Conservation (phyloP, 73 alveolate genomes). For the Loxodes magnus region DNA sequence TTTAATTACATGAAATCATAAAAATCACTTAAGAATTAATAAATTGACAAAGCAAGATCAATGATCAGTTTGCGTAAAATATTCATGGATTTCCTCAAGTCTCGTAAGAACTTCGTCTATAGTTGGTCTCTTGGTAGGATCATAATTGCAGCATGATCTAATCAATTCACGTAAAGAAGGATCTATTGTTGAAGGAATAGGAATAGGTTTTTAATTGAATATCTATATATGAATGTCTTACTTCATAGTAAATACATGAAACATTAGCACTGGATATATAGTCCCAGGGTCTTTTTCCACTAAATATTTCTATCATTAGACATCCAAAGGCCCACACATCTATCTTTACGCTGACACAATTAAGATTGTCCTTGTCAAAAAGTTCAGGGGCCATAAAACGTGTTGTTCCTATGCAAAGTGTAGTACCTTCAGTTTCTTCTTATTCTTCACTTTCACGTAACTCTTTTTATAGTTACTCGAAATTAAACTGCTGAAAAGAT, state of each 20-base stretch:
- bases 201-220: constrained; percentile 8
- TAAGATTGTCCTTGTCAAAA: constrained; percentile 49
- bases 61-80: too few relatives aligned
- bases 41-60: too few relatives aligned
- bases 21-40: too few relatives aligned
- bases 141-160: neutral
- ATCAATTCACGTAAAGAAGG: neutral
- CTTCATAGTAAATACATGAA: neutral
- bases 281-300: constrained; percentile 13
- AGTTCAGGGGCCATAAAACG: constrained; percentile 99
- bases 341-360: constrained; percentile 3
- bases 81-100: too few relatives aligned
- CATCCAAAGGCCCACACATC: constrained; percentile 16
- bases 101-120: too few relatives aligned
- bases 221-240: too few relatives aligned
- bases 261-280: constrained; percentile 9
- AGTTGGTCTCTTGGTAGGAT: too few relatives aligned
- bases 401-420: constrained; percentile 95
- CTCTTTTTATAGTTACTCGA: too few relatives aligned
- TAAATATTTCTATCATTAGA: constrained; percentile 3
- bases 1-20: too few relatives aligned
- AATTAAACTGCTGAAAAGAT: too few relatives aligned
- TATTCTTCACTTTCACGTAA: too few relatives aligned
- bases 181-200: constrained; percentile 4
- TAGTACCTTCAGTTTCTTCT: too few relatives aligned